These are phyloP conservation scores for Xerocomus potaroensis DNA, from an alignment of 768 basidiomycete species.

Conservation along the genomic window DNA sequence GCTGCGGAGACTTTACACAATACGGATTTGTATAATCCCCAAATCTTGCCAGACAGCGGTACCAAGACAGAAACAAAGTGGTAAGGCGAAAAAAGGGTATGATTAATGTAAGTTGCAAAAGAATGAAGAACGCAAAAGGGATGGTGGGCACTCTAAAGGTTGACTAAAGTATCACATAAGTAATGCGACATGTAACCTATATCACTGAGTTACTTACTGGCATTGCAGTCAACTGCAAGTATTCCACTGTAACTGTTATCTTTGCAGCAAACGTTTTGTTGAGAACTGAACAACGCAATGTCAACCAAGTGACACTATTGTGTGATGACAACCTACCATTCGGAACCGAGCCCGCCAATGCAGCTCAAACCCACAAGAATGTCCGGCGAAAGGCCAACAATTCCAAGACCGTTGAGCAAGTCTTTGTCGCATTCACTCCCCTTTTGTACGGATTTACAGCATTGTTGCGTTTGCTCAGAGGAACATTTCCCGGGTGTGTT, in stretches of 20 bases:
- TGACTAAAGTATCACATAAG: slow-evolving; percentile 13
- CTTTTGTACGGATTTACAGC: slow-evolving; percentile 9
- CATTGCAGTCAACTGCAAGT: slow-evolving; percentile 37
- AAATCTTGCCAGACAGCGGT: background rate
- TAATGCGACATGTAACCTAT: background rate
- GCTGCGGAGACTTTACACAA: too few relatives aligned
- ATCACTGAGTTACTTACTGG: slow-evolving; percentile 24
- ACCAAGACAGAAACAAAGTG: background rate
- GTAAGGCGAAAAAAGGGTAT: slow-evolving; percentile 11
- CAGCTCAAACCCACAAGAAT: slow-evolving; percentile 30
- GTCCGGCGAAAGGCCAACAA: too few relatives aligned
- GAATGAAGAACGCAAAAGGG: slow-evolving; percentile 14
- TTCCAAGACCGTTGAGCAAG: too few relatives aligned
- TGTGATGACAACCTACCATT: slow-evolving; percentile 14
- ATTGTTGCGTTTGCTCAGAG: too few relatives aligned
- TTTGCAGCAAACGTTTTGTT: slow-evolving; percentile 39
- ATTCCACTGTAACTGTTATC: slow-evolving; percentile 33
- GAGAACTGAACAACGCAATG: slow-evolving; percentile 19
- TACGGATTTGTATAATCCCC: too few relatives aligned
- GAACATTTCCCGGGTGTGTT: slow-evolving; percentile 5
- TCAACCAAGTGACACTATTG: background rate
- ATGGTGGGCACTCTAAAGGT: slow-evolving; percentile 7
- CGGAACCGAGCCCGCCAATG: slow-evolving; percentile 20
- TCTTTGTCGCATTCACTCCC: too few relatives aligned
- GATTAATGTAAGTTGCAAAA: slow-evolving; percentile 7